Evolutionary conservation across 108 stramenopile species (phyloP).

Genomic region (Skeletonema costatum): DNA sequence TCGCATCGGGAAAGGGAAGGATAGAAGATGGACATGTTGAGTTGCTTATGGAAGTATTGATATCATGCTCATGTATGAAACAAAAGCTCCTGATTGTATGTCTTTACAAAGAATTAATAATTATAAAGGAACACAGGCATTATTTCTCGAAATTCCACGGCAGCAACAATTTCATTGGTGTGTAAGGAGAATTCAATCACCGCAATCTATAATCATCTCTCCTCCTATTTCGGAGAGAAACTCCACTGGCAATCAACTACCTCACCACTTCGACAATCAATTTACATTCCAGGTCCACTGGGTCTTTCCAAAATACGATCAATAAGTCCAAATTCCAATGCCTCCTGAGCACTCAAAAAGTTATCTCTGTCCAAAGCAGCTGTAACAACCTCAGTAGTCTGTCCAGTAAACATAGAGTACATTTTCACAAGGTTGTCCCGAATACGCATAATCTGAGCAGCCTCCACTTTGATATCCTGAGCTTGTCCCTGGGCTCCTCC

Average conservation of each 20-base stretch:
- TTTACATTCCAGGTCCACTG: conserved; percentile 43
- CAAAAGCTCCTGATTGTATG: not conserved
- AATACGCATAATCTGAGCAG: conserved; percentile 97
- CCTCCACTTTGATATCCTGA: conserved; percentile 98
- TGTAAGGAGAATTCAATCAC: not conserved
- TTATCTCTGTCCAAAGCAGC: conserved; percentile 97
- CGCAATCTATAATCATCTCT: not conserved
- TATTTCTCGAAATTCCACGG: not conserved
- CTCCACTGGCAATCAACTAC: not conserved
- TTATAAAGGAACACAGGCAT: not conserved
- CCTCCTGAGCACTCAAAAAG: conserved; percentile 97
- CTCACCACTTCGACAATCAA: not conserved
- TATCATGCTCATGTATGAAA: no score
- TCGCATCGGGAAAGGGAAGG: no score
- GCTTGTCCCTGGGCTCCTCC: conserved; percentile 99
- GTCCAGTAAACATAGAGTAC: conserved; percentile 98
- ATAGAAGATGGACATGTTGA: no score
- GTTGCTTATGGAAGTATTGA: no score
- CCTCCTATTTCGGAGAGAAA: not conserved
- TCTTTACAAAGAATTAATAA: not conserved
- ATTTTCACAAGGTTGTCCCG: conserved; percentile 97
- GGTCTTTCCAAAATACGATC: conserved; percentile 90
- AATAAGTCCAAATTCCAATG: conserved; percentile 93
- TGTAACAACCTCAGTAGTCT: conserved; percentile 88
- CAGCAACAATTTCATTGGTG: not conserved